These are phyloP conservation scores for Candida pseudoviswanathii DNA, from an alignment of 1,139 yeast species.

Conservation along the genomic window DNA sequence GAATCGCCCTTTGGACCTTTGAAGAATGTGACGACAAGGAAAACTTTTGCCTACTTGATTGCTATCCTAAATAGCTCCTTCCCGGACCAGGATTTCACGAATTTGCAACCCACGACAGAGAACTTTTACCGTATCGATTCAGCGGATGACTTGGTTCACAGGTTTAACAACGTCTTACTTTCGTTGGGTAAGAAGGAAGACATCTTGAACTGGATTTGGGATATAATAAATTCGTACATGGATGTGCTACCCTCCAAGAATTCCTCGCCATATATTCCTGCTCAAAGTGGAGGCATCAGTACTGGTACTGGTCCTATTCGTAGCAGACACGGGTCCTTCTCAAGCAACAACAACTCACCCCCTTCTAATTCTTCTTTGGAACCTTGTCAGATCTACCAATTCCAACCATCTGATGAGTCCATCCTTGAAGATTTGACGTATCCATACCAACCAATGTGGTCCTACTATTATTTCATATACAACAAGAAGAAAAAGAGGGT, in stretches of 20 bases:
- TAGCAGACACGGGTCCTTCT: constrained; percentile 14
- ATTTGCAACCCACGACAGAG: constrained; percentile 85
- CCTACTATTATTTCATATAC: constrained; percentile 88
- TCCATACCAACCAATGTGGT: constrained; percentile 84
- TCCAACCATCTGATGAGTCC: constrained; percentile 79
- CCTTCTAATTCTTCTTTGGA: constrained; percentile 24
- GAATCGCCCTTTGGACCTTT: constrained; percentile 94
- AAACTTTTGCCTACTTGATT: constrained; percentile 86
- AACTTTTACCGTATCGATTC: constrained; percentile 45
- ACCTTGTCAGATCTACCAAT: constrained; percentile 75
- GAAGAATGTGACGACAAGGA: constrained; percentile 77
- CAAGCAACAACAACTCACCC: constrained; percentile 18
- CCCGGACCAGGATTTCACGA: constrained; percentile 93
- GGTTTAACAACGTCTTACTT: constrained; percentile 76
- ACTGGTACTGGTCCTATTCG: constrained; percentile 20
- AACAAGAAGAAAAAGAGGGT: constrained; percentile 91
- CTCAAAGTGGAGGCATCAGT: constrained; percentile 11
- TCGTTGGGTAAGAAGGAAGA: constrained; percentile 70
- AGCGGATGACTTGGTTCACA: constrained; percentile 62
- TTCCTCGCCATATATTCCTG: constrained; percentile 22
- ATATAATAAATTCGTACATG: constrained; percentile 80
- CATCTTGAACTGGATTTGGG: constrained; percentile 77
- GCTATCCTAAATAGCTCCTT: constrained; percentile 89
- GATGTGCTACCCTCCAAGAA: constrained; percentile 52
- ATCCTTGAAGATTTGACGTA: constrained; percentile 66